Base-by-base conservation (phyloP, 345 rosid genomes). In the Acer campestre region DNA sequence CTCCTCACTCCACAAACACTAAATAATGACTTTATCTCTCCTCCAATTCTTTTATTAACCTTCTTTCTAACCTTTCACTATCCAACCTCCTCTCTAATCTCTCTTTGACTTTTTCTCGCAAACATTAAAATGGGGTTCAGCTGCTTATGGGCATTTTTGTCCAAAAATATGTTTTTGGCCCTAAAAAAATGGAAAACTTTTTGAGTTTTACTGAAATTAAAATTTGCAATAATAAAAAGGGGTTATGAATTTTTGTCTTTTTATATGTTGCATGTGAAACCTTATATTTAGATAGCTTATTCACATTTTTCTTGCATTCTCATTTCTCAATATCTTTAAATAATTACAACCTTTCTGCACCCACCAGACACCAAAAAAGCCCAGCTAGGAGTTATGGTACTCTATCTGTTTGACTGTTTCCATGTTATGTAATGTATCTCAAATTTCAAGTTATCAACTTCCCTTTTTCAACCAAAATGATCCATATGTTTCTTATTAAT, bases 371-470 rank as follows among this genome's bases (percentile, higher is more conserved):
- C 55, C 59, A 1, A 44, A 73, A 46, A 17, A 25, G 55, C 2
- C 46, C 13, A 35, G 31, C 75, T 58, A 42, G 67, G 6, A 49
- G 48, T 62, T 49, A 75, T 75, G 77, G 77, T 75, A 49, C 70
- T 7, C n/a, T 64, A 10, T 11, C 20, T 13, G 25, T 75, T 65
- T 69, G 35, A 10, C 40, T 20, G 46, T 31, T 31, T 35, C 6
- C 38, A 35, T 42, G 46, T 42, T 42, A 42, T 29, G 40, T 40
- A 20, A 29, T 40, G 40, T 80, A 8, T 66, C 25, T 22, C 61
- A 3, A 22, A 59, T 40, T 16, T 13, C 14, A 38, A 3, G 29
- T 78, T 3, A 35, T 35, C 5, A 6, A 22, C 23, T 17, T 63
- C 48, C 22, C 17, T 40, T 29, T 4, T 51, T 63, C 31, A 55